Percentiles rank a stretch among this genome's conserved stretches.
phyloP scores from a whole-genome alignment of 164 flowering plant species.

The Stephania cephalantha region DNA sequence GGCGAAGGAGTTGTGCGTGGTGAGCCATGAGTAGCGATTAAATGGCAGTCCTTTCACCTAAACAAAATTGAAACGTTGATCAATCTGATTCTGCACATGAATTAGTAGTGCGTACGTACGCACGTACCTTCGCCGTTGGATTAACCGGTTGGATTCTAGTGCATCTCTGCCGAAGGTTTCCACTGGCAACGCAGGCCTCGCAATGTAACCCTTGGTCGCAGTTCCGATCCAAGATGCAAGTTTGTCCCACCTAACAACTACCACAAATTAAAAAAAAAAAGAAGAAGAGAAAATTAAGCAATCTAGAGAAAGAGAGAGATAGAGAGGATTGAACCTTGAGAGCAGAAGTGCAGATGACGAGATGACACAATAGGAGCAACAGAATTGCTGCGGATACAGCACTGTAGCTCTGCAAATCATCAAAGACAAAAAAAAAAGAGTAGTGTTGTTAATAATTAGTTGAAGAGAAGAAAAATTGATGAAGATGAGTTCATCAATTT shows the following conservation, averaged over 20 bases:
- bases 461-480: background rate
- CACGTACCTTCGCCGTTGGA: conserved; percentile 57
- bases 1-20: conserved; percentile 94
- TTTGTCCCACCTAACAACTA: conserved; percentile 29
- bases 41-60: conserved; percentile 73
- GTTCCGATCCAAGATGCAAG: conserved; percentile 42
- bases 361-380: conserved; percentile 16
- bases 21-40: conserved; percentile 80
- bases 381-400: conserved; percentile 9
- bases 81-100: background rate
- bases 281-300: too few relatives aligned
- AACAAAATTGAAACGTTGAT: background rate
- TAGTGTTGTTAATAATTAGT: background rate
- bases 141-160: conserved; percentile 56
- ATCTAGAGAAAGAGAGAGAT: background rate
- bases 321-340: conserved; percentile 32
- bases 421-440: too few relatives aligned
- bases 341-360: conserved; percentile 31
- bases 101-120: too few relatives aligned
- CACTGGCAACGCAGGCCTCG: conserved; percentile 62
- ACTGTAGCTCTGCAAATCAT: conserved; percentile 16
- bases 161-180: conserved; percentile 65
- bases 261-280: too few relatives aligned
- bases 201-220: conserved; percentile 80
- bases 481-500: too few relatives aligned